Evolutionary conservation across 768 basidiomycete species (phyloP).

Genomic region (Rhodotorula kratochvilovae): DNA sequence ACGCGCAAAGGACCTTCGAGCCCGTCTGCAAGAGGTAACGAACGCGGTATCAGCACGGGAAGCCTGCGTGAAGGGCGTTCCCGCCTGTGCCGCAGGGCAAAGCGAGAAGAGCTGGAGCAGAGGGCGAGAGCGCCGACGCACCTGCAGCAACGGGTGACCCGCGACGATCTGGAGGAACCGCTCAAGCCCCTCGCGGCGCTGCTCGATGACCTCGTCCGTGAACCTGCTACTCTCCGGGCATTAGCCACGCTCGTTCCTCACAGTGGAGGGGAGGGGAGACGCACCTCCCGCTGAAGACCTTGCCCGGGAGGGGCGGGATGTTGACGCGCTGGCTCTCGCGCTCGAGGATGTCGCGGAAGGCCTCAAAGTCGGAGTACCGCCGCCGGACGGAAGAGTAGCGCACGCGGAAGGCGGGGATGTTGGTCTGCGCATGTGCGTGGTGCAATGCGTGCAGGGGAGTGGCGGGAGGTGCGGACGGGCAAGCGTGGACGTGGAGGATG

Average conservation of each 20-base stretch:
- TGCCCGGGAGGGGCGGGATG: slow-evolving; percentile 93
- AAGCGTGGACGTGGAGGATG: no score
- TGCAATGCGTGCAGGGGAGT: no score
- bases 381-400: slow-evolving; percentile 83
- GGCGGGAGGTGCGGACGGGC: no score
- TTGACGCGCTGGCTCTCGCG: slow-evolving; percentile 95
- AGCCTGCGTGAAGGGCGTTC: no score
- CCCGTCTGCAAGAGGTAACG: slow-evolving; percentile 30
- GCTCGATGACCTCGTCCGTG: slow-evolving; percentile 94
- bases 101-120: no score
- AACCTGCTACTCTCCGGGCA: no score
- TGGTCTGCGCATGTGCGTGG: no score
- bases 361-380: slow-evolving; percentile 89
- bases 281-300: slow-evolving; percentile 87
- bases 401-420: slow-evolving; percentile 94
- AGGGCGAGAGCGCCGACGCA: slow-evolving; percentile 59
- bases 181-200: slow-evolving; percentile 84
- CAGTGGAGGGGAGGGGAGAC: neutral
- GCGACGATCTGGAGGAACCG: slow-evolving; percentile 93
- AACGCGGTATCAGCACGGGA: neutral
- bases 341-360: slow-evolving; percentile 96
- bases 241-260: no score
- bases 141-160: slow-evolving; percentile 93
- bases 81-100: neutral
- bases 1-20: slow-evolving; percentile 39